Base-by-base conservation (phyloP, 2,329 filamentous ascomycete genomes). In the Claviceps humidiphila region DNA sequence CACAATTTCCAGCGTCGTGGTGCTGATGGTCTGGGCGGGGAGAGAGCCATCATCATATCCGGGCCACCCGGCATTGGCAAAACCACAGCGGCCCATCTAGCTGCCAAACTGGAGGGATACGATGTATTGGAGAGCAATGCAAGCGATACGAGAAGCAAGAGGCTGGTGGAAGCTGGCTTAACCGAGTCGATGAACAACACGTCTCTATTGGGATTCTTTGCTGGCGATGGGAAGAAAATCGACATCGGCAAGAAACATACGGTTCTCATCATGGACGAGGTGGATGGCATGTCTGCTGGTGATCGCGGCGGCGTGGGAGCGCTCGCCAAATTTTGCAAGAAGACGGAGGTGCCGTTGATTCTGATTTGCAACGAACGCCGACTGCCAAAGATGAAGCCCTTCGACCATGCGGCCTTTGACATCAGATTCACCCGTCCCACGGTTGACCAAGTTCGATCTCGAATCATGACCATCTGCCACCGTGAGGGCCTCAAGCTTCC, bases 221-320 rank as follows among this genome's bases (percentile, higher is more conserved):
- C 89, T 6, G 82, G 82, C 2, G 87, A 90, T 52, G 86, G 87
- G 24, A 87, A 93, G 68, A 78, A 84, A 53, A 82, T 95, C 3
- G 85, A 96, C 45, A 70, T 74, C 4, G 75, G 76, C 16, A 97
- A 93, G 73, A 95, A 94, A 73, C 96, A 96, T 60, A 82, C 97
- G 38, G 88, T 96, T 5, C 73, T 98, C 48, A 89, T 98, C 69
- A 97, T 98, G 93, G 93, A 98, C 60, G 93, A 98, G 69, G 93
- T 98, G 4, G 93, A 98, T 62, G 93, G 93, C 50, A 97, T 98
- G 93, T 97, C 91, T 55, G 90, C 89, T 39, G 93, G 93, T 64
- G 93, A 98, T 65, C 84, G 93, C 55, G 93, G 93, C 58, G 93
- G 93, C 66, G 93, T 98, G 47, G 93, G 90, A 49, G 93, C 93